Base-by-base conservation (phyloP, 768 basidiomycete genomes). In the Lyophyllum semitale region DNA sequence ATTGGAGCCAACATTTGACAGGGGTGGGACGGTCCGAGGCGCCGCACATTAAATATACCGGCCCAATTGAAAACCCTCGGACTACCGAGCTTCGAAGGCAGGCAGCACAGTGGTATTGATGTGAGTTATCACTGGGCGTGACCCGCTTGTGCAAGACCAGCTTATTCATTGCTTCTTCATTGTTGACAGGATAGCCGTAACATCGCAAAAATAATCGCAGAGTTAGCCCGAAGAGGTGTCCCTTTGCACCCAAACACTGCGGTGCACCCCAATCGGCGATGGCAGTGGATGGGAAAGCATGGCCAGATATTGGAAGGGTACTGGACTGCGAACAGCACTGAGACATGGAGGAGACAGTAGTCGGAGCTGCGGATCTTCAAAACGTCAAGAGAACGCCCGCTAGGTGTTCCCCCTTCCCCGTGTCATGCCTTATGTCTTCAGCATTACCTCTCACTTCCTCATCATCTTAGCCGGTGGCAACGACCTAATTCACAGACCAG, bases 51-150 rank as follows among this genome's bases (percentile, higher is more conserved):
- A 53, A 90, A 89, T 58, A 87, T 96, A 51, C 69, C 84, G 33
- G 80, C 81, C n/a, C 92, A 95, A 69, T 76, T 97, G 44, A 77
- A 78, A 32, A 77, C 78, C n/a, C 83, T 98, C 40, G 81, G 79
- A 9, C 73, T 98, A 43, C 78, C 82, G 4, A 77, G 80, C 7
- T 98, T 98, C 66, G 75, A 88, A 68, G 95, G 96, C 20, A 83
- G 90, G 62, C 78, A 84, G 52, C 96, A 98, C 71, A 85, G 85
- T 65, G 96, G 96, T 22, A 89, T 96, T 32, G 93, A 95, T 72
- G 95, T 95, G 58, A 77, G 91, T 85, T 12, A 41, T 4, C 32
- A 42, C 40, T n/a, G n/a, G n/a, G n/a, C n/a, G n/a, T n/a, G n/a
- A n/a, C n/a, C n/a, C n/a, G n/a, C n/a, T n/a, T n/a, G n/a, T n/a